phyloP scores from a whole-genome alignment of 495 filamentous ascomycete genomes.

The Trichoderma erinaceum region DNA sequence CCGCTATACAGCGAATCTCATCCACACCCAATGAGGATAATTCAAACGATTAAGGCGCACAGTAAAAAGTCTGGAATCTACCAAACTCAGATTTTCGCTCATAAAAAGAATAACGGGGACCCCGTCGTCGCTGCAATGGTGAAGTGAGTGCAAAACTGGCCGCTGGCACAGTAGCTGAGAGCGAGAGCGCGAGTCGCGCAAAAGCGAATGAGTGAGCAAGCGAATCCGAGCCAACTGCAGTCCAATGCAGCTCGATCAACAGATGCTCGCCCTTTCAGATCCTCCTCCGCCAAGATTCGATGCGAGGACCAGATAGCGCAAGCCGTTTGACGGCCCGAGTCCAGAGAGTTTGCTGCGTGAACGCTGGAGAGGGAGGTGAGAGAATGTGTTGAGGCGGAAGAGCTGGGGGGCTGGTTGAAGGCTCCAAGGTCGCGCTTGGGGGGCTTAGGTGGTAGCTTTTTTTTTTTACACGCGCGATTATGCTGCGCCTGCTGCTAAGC shows the following conservation, averaged over 20 bases:
- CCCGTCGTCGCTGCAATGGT: constrained; percentile 1
- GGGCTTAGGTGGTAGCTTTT: constrained; percentile 14
- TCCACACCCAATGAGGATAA: neutral
- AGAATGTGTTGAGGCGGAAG: constrained; percentile 17
- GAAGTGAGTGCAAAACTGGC: constrained; percentile 9
- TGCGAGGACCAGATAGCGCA: constrained; percentile 7
- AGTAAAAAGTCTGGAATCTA: neutral
- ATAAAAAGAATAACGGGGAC: neutral
- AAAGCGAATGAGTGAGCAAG: constrained; percentile 9
- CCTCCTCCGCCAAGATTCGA: constrained; percentile 5
- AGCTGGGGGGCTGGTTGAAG: constrained; percentile 12
- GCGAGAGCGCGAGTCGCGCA: constrained; percentile 10
- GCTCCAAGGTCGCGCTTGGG: constrained; percentile 28
- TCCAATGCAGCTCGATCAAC: constrained; percentile 3
- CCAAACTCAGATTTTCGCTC: neutral
- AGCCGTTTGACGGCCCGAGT: neutral
- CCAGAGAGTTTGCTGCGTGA: neutral
- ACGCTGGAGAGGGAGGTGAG: constrained; percentile 20
- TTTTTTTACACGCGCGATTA: constrained; percentile 43
- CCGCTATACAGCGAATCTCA: neutral
- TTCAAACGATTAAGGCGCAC: neutral
- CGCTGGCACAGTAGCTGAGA: neutral
- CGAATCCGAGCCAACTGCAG: constrained; percentile 2
- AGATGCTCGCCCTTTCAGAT: neutral
- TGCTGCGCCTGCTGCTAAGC: constrained; percentile 30